These are phyloP conservation scores for Bacterosira constricta DNA, from an alignment of 108 stramenopile genomes.

Conservation along the genomic window DNA sequence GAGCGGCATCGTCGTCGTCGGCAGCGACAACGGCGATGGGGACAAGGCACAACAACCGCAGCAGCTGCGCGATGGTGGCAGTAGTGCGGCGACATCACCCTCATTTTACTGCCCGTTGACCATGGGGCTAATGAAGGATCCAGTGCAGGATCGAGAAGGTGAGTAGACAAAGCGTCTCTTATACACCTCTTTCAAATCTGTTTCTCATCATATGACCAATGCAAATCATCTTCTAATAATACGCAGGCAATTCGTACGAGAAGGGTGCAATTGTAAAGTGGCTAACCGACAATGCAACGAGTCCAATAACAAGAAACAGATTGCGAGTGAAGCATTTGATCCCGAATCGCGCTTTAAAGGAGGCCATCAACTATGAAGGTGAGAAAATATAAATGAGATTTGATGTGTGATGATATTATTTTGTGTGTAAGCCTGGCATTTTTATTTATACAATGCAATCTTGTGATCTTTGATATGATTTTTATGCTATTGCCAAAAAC, in stretches of 20 bases:
- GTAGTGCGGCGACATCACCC: background rate
- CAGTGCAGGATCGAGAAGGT: conserved; percentile 40
- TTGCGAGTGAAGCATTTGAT: conserved; percentile 7
- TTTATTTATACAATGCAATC: background rate
- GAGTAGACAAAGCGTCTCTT: background rate
- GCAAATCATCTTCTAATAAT: background rate
- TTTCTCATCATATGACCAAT: background rate
- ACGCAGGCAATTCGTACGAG: conserved; percentile 21
- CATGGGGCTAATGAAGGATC: conserved; percentile 26
- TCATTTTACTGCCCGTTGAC: conserved; percentile 37
- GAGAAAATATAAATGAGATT: background rate
- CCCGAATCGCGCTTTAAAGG: conserved; percentile 24
- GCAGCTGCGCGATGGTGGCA: background rate
- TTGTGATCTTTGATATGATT: background rate
- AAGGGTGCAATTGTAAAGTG: conserved; percentile 17
- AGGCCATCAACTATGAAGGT: conserved; percentile 21
- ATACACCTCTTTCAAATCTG: background rate
- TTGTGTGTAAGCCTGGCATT: background rate
- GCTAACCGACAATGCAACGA: conserved; percentile 12
- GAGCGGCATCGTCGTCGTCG: no score
- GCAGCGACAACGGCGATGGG: no score
- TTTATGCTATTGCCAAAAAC: no score
- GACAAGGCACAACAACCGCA: no score
- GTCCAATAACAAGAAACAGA: conserved; percentile 27
- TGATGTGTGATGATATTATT: background rate